Evolutionary conservation across 345 rosid species (phyloP).

Genomic region (Cardiospermum halicacabum): DNA sequence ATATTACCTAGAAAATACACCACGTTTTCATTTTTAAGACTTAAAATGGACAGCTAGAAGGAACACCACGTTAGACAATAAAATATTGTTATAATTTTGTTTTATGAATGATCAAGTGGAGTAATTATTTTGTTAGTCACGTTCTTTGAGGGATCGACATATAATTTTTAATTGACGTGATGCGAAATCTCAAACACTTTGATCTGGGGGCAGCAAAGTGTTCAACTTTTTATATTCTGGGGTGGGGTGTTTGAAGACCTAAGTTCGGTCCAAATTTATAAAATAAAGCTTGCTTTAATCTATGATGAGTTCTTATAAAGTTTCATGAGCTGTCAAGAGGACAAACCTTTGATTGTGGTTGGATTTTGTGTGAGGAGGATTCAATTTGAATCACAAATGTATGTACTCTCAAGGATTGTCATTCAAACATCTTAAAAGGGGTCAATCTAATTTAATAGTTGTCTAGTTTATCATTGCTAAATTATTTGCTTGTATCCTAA

Average conservation of each 20-base stretch:
- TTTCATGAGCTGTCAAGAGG: background rate
- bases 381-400: background rate
- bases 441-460: slow-evolving; percentile 2
- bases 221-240: background rate
- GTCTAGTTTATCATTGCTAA: background rate
- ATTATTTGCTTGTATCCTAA: background rate
- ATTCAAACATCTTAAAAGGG: slow-evolving; percentile 6
- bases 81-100: slow-evolving; percentile 1
- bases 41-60: too few relatives aligned
- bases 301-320: background rate
- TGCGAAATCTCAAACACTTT: background rate
- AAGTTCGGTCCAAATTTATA: background rate
- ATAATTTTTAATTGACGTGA: background rate
- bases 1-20: too few relatives aligned
- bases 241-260: background rate
- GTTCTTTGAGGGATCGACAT: background rate
- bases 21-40: too few relatives aligned
- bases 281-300: background rate
- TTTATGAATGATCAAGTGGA: background rate
- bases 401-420: background rate
- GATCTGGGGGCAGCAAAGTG: background rate
- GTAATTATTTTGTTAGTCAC: background rate
- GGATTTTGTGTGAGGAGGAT: background rate
- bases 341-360: background rate
- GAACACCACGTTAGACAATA: background rate